Conservation (phyloP, 2,329 filamentous ascomycete genomes). For the Lachnellula willkommii region DNA sequence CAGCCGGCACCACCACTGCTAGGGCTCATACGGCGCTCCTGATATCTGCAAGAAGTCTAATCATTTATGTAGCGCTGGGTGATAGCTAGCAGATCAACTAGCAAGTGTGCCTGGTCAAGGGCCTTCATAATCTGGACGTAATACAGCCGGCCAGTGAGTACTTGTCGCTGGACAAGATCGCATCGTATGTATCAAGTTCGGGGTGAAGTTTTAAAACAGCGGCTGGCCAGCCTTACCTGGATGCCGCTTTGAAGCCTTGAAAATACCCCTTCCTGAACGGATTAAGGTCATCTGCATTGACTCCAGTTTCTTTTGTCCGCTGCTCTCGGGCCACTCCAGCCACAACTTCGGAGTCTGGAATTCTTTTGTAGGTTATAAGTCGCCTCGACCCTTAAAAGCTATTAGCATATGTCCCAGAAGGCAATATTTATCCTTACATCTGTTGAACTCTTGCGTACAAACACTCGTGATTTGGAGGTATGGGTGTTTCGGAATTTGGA, state of each 20-base stretch:
- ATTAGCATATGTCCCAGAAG: constrained; percentile 13
- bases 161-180: too few relatives aligned
- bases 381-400: constrained; percentile 67
- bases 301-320: constrained; percentile 37
- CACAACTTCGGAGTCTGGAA: constrained; percentile 54
- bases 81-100: too few relatives aligned
- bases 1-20: too few relatives aligned
- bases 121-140: too few relatives aligned
- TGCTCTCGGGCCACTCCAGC: constrained; percentile 21
- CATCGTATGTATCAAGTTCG: too few relatives aligned
- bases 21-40: too few relatives aligned
- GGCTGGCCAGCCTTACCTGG: constrained; percentile 10
- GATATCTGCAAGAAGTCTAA: too few relatives aligned
- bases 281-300: constrained; percentile 62
- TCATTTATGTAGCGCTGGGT: too few relatives aligned
- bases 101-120: too few relatives aligned
- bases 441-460: constrained; percentile 84
- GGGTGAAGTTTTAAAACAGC: background rate
- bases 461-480: constrained; percentile 67
- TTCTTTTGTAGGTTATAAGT: constrained; percentile 77
- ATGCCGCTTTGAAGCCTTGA: constrained; percentile 34
- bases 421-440: constrained; percentile 52
- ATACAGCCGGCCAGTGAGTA: too few relatives aligned
- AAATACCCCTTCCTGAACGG: constrained; percentile 53
- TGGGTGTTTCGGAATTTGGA: constrained; percentile 71